These are phyloP conservation scores for Xylaria sp. DNA, from an alignment of 2,329 filamentous ascomycete genomes.

Conservation along the genomic window DNA sequence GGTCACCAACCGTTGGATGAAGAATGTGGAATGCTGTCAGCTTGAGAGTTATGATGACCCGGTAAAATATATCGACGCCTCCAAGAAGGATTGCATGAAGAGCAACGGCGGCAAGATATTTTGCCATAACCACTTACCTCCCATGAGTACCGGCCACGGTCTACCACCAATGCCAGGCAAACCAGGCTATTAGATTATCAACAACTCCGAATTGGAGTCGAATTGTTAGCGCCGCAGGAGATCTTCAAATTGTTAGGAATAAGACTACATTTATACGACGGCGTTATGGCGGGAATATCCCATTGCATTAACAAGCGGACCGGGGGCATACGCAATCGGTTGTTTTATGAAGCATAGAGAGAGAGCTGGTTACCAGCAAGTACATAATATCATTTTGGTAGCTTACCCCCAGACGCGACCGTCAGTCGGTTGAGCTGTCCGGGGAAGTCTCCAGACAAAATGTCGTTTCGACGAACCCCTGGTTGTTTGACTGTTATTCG, in stretches of 20 bases:
- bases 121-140: conserved; percentile 68
- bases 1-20: conserved; percentile 77
- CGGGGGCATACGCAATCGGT: conserved; percentile 23
- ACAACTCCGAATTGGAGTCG: background rate
- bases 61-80: conserved; percentile 69
- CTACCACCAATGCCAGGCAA: conserved; percentile 67
- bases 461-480: conserved; percentile 1
- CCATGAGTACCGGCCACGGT: conserved; percentile 58
- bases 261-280: conserved; percentile 31
- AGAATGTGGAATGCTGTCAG: conserved; percentile 82
- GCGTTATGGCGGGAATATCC: conserved; percentile 33
- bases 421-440: background rate
- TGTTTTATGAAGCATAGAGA: conserved; percentile 23
- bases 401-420: conserved; percentile 3
- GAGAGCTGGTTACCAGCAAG: conserved; percentile 21
- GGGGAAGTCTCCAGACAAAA: background rate
- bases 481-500: conserved; percentile 3
- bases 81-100: conserved; percentile 62
- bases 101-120: conserved; percentile 63
- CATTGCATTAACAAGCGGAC: conserved; percentile 35
- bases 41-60: conserved; percentile 74
- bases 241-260: conserved; percentile 5
- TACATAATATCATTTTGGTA: conserved; percentile 32
- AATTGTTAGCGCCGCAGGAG: background rate
- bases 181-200: conserved; percentile 58